A percentile compares a stretch with the other conserved stretches of the same genome.
Conservation (phyloP, 495 filamentous ascomycete species). For the Aspergillus ostianus region DNA sequence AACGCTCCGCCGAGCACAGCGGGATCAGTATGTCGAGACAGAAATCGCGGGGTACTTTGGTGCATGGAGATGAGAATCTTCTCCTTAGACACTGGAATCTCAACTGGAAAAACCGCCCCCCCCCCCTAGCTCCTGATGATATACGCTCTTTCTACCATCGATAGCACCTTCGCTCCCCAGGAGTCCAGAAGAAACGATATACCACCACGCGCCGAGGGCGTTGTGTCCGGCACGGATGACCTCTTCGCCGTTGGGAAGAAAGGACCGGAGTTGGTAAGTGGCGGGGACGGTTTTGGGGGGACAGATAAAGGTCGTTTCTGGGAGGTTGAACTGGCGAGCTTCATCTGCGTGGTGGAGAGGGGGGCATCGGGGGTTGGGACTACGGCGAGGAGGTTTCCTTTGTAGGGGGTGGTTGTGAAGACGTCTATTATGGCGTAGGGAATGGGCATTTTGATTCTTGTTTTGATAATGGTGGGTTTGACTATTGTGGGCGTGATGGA, state of each 20-base stretch:
- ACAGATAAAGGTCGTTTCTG: slow-evolving; percentile 24
- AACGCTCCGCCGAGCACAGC: slow-evolving; percentile 9
- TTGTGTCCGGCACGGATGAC: slow-evolving; percentile 21
- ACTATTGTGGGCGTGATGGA: neutral
- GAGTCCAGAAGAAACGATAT: slow-evolving; percentile 14
- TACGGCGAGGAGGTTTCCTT: slow-evolving; percentile 20
- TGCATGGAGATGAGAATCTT: slow-evolving; percentile 11
- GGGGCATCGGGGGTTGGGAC: slow-evolving; percentile 14
- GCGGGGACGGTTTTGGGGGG: slow-evolving; percentile 9
- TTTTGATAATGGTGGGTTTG: neutral
- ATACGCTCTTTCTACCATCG: neutral
- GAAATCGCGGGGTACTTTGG: slow-evolving; percentile 5
- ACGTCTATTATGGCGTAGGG: slow-evolving; percentile 16
- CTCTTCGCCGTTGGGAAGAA: slow-evolving; percentile 21
- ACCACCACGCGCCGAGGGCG: slow-evolving; percentile 21
- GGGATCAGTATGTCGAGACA: slow-evolving; percentile 11
- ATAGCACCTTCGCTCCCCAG: neutral
- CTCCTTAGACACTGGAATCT: neutral
- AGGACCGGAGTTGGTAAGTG: slow-evolving; percentile 17
- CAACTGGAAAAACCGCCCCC: slow-evolving; percentile 10
- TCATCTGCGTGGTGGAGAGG: slow-evolving; percentile 19
- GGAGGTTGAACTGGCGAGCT: slow-evolving; percentile 25
- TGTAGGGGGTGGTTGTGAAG: slow-evolving; percentile 17
- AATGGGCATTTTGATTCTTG: slow-evolving; percentile 1
- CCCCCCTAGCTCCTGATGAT: slow-evolving; percentile 16